Evolutionary conservation across 371 early-diverging fungal species (phyloP), one percentile per base, ranked within the genome.

Genomic region (Mucor irregularis): DNA sequence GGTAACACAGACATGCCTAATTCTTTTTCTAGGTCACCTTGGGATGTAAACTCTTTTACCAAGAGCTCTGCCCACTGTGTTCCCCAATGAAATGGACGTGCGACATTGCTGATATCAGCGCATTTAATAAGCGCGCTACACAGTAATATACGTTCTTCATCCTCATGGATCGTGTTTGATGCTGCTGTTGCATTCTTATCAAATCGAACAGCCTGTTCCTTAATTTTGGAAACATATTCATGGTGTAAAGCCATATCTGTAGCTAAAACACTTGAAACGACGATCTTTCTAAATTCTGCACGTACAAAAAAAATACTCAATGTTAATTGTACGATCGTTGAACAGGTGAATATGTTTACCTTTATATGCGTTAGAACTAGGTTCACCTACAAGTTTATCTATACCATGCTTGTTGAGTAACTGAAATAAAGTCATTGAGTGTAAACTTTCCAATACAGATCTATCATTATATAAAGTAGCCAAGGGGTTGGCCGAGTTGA

Each of bases 361-460:
- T 61, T 68, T 63, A 57, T 66, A 74, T 24, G 51, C 43, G 1
- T 45, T 33, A 4, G 74, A 56, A 1, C 52, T 43, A 10, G 47
- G 17, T 6, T 52, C 59, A 16, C 66, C 70, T 13, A 66, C 25
- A 16, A 55, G 31, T 45, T 64, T 57, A 44, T 82, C 78, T 16
- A 85, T 73, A 7, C 81, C 82, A 60, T 82, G 80, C 50, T 82
- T 82, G 43, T 84, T 80, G 75, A 98, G 81, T 3, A 97, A 67
- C 60, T 87, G 84, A 68, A 92, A 93, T 35, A 94, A 80, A 5
- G 91, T 79, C 66, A 90, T 86, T 14, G 90, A 85, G 69, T 98
- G 98, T 72, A 92, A 91, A 74, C 91, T 93, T 70, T 98, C 98
- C 8, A 98, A 84, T 4, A 95, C 90, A 2, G 94, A 90, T 49